Conservation (phyloP, 2,329 filamentous ascomycete species). For the Colletotrichum sojae region DNA sequence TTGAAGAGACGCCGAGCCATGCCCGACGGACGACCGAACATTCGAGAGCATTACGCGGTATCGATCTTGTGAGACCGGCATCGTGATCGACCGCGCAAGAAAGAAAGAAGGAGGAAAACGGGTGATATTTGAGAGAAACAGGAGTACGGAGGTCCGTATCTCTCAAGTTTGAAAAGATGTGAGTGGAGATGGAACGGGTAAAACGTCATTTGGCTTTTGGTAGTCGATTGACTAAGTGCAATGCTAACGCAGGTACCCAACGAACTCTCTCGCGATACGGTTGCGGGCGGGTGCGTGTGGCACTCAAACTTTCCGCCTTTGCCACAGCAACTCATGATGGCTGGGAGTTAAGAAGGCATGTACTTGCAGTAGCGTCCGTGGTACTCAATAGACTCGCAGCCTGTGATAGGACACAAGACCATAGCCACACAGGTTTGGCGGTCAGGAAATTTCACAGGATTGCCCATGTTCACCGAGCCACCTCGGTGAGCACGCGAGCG, state of each 20-base stretch:
- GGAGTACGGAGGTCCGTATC: neutral
- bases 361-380: no score
- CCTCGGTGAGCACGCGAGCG: conserved; percentile 1
- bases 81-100: no score
- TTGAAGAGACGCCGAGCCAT: conserved; percentile 7
- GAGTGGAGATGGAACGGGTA: neutral
- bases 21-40: neutral
- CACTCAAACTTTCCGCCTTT: no score
- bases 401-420: neutral
- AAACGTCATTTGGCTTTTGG: no score
- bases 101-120: no score
- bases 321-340: no score
- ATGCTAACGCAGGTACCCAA: no score
- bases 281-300: no score
- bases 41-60: neutral
- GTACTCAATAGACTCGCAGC: neutral
- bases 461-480: neutral
- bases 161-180: neutral
- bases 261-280: no score
- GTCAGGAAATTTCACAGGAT: neutral
- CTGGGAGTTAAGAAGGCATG: no score
- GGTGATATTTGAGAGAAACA: neutral
- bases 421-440: neutral
- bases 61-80: neutral
- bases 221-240: no score